Evolutionary conservation across 2,329 filamentous ascomycete genomes (phyloP).

Genomic region (Akanthomyces lecanii): DNA sequence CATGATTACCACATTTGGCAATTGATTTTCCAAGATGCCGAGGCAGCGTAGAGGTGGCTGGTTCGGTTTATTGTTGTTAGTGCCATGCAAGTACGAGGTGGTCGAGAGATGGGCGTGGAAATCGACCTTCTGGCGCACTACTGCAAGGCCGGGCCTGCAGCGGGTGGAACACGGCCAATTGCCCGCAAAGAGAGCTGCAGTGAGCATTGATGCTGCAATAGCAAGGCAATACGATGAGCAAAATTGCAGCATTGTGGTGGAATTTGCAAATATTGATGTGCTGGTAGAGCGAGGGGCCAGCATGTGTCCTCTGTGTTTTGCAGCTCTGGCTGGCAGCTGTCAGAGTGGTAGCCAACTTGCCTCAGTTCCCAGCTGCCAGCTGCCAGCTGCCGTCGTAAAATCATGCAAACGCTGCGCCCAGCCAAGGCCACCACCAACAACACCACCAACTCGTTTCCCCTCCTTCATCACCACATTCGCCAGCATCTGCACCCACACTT

Average conservation of each 20-base stretch:
- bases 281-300: no score
- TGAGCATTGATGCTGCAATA: not conserved
- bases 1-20: conserved; percentile 3
- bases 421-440: not conserved
- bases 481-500: not conserved
- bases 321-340: no score
- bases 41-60: conserved; percentile 8
- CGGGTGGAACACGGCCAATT: not conserved
- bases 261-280: no score
- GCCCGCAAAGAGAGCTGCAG: not conserved
- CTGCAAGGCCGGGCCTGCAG: conserved; percentile 1
- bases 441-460: not conserved
- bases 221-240: not conserved
- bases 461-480: not conserved
- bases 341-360: no score
- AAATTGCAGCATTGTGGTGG: no score
- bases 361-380: not conserved
- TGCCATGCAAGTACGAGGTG: not conserved
- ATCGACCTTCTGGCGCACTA: conserved; percentile 3
- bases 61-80: not conserved
- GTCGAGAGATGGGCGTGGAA: not conserved
- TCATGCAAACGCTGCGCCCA: not conserved
- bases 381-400: not conserved
- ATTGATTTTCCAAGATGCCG: conserved; percentile 10
- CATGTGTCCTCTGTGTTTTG: no score